Percentiles rank a stretch among this genome's conserved stretches.
Evolutionary conservation across 352 stramenopile species (phyloP).

Genomic region (Globisporangium camurandrum): DNA sequence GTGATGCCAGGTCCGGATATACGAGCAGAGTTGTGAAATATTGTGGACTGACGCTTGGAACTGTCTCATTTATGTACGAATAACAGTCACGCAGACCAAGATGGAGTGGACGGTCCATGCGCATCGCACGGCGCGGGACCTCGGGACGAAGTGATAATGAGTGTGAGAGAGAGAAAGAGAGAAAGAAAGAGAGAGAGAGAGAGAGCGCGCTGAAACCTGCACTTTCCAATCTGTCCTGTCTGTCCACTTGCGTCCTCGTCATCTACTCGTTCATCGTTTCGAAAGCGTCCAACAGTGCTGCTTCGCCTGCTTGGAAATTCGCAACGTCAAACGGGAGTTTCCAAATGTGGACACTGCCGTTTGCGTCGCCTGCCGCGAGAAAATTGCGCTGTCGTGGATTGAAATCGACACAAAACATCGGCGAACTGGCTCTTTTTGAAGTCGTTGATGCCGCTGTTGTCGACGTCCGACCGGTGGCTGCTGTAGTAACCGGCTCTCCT

Average conservation of each 20-base stretch:
- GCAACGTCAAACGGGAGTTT: conserved; percentile 78
- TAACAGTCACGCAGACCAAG: conserved; percentile 33
- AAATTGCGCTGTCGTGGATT: conserved; percentile 83
- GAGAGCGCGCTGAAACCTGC: background rate
- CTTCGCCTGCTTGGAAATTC: conserved; percentile 68
- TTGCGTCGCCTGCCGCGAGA: conserved; percentile 57
- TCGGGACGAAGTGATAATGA: conserved; percentile 49
- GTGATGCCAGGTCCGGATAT: too few species aligned
- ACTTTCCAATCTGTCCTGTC: background rate
- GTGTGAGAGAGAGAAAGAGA: background rate
- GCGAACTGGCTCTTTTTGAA: conserved; percentile 6
- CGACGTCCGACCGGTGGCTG: background rate
- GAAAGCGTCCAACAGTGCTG: conserved; percentile 39
- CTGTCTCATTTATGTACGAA: too few species aligned
- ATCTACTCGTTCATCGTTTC: conserved; percentile 14
- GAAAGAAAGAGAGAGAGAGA: background rate
- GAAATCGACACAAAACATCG: conserved; percentile 65
- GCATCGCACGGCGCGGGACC: conserved; percentile 72
- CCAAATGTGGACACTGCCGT: conserved; percentile 68
- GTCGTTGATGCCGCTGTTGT: background rate
- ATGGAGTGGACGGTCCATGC: conserved; percentile 64
- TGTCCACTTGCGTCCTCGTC: too few species aligned
- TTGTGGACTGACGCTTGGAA: too few species aligned
- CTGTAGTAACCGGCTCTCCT: too few species aligned
- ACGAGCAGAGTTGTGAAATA: too few species aligned